phyloP scores from a whole-genome alignment of 306 rosid species.

The Dryas alaskensis region DNA sequence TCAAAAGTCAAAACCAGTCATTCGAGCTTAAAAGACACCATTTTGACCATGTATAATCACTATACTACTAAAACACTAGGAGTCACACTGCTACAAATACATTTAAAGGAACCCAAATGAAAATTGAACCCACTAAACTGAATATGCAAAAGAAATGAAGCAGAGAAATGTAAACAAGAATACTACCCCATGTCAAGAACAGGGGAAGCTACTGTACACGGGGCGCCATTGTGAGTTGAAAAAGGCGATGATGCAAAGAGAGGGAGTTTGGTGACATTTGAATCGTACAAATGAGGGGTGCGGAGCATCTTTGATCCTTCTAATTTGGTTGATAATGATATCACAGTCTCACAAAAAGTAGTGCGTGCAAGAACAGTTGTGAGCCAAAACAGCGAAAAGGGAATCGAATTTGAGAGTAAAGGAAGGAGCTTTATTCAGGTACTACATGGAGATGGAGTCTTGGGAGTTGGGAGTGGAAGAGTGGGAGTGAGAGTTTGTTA shows the following conservation, averaged over 20 bases:
- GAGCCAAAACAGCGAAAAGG: background rate
- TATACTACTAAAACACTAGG: background rate
- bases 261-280: slow-evolving; percentile 36
- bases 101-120: background rate
- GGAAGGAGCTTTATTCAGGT: background rate
- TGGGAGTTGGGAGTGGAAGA: background rate
- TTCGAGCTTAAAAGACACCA: background rate
- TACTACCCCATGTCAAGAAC: slow-evolving; percentile 41
- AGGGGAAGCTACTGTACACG: slow-evolving; percentile 36
- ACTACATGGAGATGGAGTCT: background rate
- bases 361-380: background rate
- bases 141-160: background rate
- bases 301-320: slow-evolving; percentile 47
- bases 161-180: background rate
- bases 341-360: background rate
- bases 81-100: background rate
- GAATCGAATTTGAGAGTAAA: background rate
- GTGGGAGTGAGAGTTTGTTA: background rate
- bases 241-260: slow-evolving; percentile 35
- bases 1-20: background rate
- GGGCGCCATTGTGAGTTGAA: slow-evolving; percentile 8
- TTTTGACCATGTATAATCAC: background rate
- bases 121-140: background rate
- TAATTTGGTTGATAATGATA: background rate
- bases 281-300: slow-evolving; percentile 44